phyloP scores from a whole-genome alignment of 805 yeast species.

The Saturnispora zaruensis region DNA sequence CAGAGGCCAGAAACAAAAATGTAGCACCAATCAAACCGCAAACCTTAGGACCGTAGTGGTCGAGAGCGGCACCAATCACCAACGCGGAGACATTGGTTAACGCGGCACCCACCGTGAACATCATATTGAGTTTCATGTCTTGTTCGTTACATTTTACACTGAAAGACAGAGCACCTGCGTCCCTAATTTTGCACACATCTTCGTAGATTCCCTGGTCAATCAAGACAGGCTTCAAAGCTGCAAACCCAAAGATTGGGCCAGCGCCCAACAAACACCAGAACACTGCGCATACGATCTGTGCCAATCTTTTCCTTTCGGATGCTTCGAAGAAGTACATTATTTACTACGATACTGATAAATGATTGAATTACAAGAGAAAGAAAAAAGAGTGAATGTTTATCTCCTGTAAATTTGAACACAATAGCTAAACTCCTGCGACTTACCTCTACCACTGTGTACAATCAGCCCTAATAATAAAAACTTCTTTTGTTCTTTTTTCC shows the following conservation, averaged over 20 bases:
- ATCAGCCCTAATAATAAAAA: not conserved
- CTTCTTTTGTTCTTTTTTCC: not conserved
- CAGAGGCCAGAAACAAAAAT: constrained; percentile 38
- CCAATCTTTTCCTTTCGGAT: constrained; percentile 24
- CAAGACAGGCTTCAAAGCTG: constrained; percentile 47
- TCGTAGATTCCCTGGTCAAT: constrained; percentile 42
- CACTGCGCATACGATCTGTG: constrained; percentile 43
- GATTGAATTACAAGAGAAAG: not conserved
- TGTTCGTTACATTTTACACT: constrained; percentile 41
- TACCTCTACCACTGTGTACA: not conserved
- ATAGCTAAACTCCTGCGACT: not conserved
- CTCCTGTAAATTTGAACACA: not conserved
- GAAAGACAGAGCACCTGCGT: constrained; percentile 18
- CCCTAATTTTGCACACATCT: constrained; percentile 28
- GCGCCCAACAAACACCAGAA: constrained; percentile 48
- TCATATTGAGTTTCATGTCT: constrained; percentile 47
- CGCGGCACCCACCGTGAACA: constrained; percentile 52
- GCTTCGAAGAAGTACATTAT: constrained; percentile 28
- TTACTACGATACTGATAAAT: not conserved
- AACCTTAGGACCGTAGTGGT: constrained; percentile 42
- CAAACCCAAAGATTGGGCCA: constrained; percentile 53
- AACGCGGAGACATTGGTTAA: constrained; percentile 48
- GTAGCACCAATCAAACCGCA: constrained; percentile 46
- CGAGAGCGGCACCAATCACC: constrained; percentile 41
- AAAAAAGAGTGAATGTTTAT: not conserved